phyloP scores from a whole-genome alignment of 164 flowering plant species.

The Tetracentron sinense region DNA sequence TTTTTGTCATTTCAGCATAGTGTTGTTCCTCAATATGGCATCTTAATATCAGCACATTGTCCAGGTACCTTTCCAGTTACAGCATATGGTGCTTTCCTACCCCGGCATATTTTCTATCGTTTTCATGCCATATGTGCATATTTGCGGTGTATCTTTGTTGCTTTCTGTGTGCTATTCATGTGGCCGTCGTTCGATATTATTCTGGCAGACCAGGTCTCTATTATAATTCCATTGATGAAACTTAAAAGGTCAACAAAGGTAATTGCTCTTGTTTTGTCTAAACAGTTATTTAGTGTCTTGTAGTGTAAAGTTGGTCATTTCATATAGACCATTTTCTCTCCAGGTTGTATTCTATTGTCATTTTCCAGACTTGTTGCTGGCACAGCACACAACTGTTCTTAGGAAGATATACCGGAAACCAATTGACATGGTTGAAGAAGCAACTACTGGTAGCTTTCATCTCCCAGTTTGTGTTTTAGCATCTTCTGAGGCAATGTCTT shows the following conservation, averaged over 20 bases:
- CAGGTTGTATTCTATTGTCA: conserved; percentile 96
- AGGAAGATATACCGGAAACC: conserved; percentile 82
- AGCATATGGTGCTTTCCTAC: conserved; percentile 83
- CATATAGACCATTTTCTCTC: conserved; percentile 3
- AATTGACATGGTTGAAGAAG: conserved; percentile 73
- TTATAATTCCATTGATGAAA: conserved; percentile 72
- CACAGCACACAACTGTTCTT: conserved; percentile 72
- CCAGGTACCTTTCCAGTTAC: conserved; percentile 83
- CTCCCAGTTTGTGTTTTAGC: background rate
- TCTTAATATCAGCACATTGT: conserved; percentile 1
- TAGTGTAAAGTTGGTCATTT: conserved; percentile 2
- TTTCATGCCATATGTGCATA: conserved; percentile 95
- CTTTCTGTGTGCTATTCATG: conserved; percentile 67
- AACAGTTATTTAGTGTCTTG: background rate
- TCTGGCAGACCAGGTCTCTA: conserved; percentile 90
- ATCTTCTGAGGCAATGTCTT: conserved; percentile 6
- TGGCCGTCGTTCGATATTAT: conserved; percentile 80
- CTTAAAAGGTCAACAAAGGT: conserved; percentile 72
- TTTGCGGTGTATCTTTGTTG: conserved; percentile 82
- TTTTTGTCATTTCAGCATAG: conserved; percentile 2
- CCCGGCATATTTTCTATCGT: conserved; percentile 84
- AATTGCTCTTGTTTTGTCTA: conserved; percentile 7
- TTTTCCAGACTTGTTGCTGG: conserved; percentile 87
- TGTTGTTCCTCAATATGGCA: background rate
- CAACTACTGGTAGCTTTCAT: conserved; percentile 72